Percentiles rank a stretch among this genome's conserved stretches.
Conservation (phyloP, 257 asterid genomes). For the Jacaranda mimosifolia region DNA sequence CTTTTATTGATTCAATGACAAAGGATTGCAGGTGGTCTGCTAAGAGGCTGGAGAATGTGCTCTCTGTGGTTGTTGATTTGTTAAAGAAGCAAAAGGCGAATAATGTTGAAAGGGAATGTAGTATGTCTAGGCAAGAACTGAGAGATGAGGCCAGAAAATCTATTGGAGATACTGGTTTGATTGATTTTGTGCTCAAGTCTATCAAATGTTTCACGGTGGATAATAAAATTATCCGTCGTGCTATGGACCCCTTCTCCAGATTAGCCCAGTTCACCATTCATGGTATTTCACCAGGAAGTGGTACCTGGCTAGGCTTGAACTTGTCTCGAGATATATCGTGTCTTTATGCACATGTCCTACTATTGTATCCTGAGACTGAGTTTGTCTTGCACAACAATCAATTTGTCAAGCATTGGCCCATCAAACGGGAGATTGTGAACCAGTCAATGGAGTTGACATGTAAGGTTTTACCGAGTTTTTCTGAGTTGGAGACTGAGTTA, state of each 20-base stretch:
- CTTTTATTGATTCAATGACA: conserved; percentile 55
- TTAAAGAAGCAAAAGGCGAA: conserved; percentile 54
- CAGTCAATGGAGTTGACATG: conserved; percentile 55
- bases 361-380: conserved; percentile 46
- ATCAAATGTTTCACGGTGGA: conserved; percentile 64
- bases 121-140: conserved; percentile 71
- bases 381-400: conserved; percentile 51
- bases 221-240: conserved; percentile 60
- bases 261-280: conserved; percentile 61
- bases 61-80: conserved; percentile 56
- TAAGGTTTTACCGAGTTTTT: conserved; percentile 76
- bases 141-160: conserved; percentile 67
- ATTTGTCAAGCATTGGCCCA: conserved; percentile 65
- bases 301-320: conserved; percentile 25
- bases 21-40: conserved; percentile 78
- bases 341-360: conserved; percentile 58
- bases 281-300: conserved; percentile 35
- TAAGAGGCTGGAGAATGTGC: conserved; percentile 60
- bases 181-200: conserved; percentile 83
- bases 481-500: conserved; percentile 69
- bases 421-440: conserved; percentile 28
- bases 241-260: conserved; percentile 51
- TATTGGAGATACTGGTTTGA: conserved; percentile 90
- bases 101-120: conserved; percentile 31
- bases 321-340: conserved; percentile 54